Percentiles rank a stretch among this genome's conserved stretches.
These are phyloP conservation scores for Malania oleifera DNA, from an alignment of 164 flowering plant genomes.

Conservation along the genomic window DNA sequence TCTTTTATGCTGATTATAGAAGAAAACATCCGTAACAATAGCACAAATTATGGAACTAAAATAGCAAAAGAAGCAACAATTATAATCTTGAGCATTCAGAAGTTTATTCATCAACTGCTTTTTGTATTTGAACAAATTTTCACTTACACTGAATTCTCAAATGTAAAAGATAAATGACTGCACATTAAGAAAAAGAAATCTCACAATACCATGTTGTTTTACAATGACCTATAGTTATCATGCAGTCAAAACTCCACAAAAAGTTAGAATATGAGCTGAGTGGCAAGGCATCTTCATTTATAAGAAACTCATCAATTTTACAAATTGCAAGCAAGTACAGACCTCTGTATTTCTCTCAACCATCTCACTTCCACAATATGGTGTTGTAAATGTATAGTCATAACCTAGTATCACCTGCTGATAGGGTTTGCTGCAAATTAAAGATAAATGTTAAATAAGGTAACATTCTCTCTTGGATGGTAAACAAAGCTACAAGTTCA, in stretches of 20 bases:
- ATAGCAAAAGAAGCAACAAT: not conserved
- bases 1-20: conserved; percentile 24
- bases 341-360: conserved; percentile 52
- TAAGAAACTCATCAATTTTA: not conserved
- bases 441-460: conserved; percentile 13
- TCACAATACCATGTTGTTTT: not conserved
- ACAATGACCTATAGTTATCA: not conserved
- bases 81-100: not conserved
- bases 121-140: not conserved
- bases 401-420: conserved; percentile 89
- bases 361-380: conserved; percentile 80
- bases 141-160: not conserved
- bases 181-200: not conserved
- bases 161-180: not conserved
- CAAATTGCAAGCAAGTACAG: conserved; percentile 8
- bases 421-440: conserved; percentile 71
- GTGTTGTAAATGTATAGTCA: conserved; percentile 98
- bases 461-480: not conserved
- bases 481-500: not conserved
- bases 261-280: not conserved
- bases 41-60: no score
- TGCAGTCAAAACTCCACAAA: not conserved
- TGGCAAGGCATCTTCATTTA: not conserved
- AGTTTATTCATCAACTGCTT: not conserved
- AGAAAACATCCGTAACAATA: conserved; percentile 5